Conservation (phyloP, 75 land plant species). For the Pseudotsuga menziesii region DNA sequence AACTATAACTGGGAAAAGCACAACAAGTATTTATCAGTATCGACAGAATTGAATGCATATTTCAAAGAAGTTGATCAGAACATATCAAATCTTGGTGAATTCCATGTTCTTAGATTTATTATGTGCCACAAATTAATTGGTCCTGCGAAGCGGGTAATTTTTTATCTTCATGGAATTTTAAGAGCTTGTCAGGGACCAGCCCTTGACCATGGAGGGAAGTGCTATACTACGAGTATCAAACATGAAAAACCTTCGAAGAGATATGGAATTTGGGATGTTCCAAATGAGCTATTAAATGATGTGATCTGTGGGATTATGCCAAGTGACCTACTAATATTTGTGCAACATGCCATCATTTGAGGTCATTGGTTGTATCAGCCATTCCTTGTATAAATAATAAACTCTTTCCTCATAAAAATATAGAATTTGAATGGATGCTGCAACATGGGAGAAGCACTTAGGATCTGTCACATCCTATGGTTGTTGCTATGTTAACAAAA, state of each 20-base stretch:
- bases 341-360: conserved; percentile 67
- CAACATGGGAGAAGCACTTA: conserved; percentile 58
- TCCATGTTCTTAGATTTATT: conserved; percentile 77
- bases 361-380: conserved; percentile 52
- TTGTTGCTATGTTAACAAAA: conserved; percentile 49
- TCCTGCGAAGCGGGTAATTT: conserved; percentile 32
- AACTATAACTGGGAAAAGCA: conserved; percentile 86
- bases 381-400: conserved; percentile 91
- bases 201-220: conserved; percentile 20
- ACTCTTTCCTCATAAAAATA: conserved; percentile 88
- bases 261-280: conserved; percentile 65
- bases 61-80: conserved; percentile 12
- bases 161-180: conserved; percentile 88
- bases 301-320: conserved; percentile 55
- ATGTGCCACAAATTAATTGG: conserved; percentile 26
- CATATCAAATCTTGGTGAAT: conserved; percentile 52
- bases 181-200: conserved; percentile 67
- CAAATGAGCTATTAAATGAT: conserved; percentile 68
- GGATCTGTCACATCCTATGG: conserved; percentile 68
- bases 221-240: conserved; percentile 29
- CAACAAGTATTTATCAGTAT: conserved; percentile 26
- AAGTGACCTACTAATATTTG: conserved; percentile 69
- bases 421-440: conserved; percentile 95
- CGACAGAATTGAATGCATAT: conserved; percentile 1
- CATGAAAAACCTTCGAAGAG: conserved; percentile 24